Evolutionary conservation across 257 asterid genomes (phyloP).

Genomic region (Solanum commersonii): DNA sequence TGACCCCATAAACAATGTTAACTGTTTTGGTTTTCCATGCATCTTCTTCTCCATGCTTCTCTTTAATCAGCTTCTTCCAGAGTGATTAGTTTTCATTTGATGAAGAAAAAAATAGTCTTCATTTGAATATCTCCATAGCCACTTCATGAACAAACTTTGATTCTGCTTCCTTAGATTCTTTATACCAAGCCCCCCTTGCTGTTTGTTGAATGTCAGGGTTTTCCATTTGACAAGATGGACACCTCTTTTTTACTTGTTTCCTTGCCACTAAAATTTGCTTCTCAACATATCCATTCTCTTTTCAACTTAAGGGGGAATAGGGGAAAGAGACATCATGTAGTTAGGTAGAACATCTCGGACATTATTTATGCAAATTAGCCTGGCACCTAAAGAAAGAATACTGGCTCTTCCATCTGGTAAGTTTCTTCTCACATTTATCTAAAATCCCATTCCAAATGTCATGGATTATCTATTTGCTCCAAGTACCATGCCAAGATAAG

Average conservation of each 20-base stretch:
- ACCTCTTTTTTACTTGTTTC: not conserved
- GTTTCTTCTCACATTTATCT: not conserved
- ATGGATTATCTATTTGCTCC: not conserved
- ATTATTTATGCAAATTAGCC: not conserved
- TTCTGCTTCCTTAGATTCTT: not conserved
- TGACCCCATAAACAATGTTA: not conserved
- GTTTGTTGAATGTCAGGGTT: not conserved
- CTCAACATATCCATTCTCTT: not conserved
- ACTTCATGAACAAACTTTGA: not conserved
- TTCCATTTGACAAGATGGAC: not conserved
- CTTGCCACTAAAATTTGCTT: not conserved
- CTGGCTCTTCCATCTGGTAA: not conserved
- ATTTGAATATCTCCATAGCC: not conserved
- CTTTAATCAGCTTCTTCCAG: not conserved
- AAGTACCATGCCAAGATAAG: not conserved
- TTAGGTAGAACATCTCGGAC: not conserved
- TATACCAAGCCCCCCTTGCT: not conserved
- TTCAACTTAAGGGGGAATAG: not conserved
- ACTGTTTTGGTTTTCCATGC: not conserved
- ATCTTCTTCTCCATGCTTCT: not conserved
- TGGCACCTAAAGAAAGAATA: not conserved
- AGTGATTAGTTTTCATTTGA: not conserved
- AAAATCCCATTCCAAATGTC: not conserved
- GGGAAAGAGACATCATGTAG: not conserved
- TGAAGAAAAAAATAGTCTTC: not conserved